phyloP scores from a whole-genome alignment of 176 grass and related monocot species.

The Echinochloa phyllopogon region DNA sequence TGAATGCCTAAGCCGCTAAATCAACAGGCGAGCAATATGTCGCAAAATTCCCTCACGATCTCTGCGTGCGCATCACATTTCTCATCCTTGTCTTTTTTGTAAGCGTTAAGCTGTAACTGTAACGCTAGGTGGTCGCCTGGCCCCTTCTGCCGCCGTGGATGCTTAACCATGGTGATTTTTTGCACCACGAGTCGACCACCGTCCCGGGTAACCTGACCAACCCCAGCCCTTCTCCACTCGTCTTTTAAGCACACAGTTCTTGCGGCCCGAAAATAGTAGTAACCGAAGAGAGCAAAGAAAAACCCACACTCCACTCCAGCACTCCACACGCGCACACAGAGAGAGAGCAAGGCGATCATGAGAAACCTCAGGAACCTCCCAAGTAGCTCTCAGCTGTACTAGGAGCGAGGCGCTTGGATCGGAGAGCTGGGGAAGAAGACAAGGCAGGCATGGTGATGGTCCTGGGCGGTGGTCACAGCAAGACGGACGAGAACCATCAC shows the following conservation, averaged over 20 bases:
- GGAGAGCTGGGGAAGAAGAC: slow-evolving; percentile 52
- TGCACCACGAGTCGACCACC: neutral
- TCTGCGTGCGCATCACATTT: neutral
- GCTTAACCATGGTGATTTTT: slow-evolving; percentile 57
- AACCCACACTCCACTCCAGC: slow-evolving; percentile 12
- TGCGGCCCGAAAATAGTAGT: neutral
- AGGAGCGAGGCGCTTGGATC: slow-evolving; percentile 53
- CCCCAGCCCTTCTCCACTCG: neutral
- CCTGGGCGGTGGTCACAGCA: slow-evolving; percentile 17
- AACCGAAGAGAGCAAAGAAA: neutral
- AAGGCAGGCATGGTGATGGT: slow-evolving; percentile 41
- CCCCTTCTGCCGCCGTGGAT: neutral
- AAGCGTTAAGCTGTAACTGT: neutral
- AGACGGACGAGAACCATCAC: slow-evolving; percentile 21
- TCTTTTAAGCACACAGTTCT: slow-evolving; percentile 41
- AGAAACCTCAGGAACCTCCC: slow-evolving; percentile 36
- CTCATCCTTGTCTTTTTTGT: neutral
- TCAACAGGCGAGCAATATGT: neutral
- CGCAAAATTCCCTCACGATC: neutral
- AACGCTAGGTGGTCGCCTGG: neutral
- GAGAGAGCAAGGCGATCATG: slow-evolving; percentile 26
- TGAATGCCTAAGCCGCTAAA: too few species aligned
- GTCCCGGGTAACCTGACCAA: slow-evolving; percentile 5
- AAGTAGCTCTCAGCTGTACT: neutral
- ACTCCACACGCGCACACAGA: neutral